These are phyloP conservation scores for Podaxis pistillaris DNA, from an alignment of 768 basidiomycete species.

Conservation along the genomic window DNA sequence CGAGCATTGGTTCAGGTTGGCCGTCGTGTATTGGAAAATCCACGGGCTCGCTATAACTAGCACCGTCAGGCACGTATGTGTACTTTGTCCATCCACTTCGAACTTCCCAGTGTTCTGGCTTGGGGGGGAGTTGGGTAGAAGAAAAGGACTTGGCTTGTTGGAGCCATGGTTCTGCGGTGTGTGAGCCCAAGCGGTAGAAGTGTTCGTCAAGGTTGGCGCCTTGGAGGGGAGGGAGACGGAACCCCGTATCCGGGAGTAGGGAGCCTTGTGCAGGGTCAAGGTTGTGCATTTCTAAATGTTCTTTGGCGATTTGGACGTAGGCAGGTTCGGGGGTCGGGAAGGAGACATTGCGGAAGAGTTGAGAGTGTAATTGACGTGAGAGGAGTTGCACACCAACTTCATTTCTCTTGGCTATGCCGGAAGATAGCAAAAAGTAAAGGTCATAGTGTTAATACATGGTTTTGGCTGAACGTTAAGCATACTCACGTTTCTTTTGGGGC, in stretches of 20 bases:
- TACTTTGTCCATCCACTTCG: slow-evolving; percentile 92
- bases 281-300: slow-evolving; percentile 79
- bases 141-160: slow-evolving; percentile 62
- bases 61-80: slow-evolving; percentile 65
- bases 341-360: slow-evolving; percentile 72
- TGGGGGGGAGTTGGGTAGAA: slow-evolving; percentile 52
- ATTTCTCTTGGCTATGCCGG: slow-evolving; percentile 62
- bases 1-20: slow-evolving; percentile 68
- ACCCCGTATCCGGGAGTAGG: slow-evolving; percentile 71
- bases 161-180: slow-evolving; percentile 76
- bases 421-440: not conserved
- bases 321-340: slow-evolving; percentile 60
- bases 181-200: slow-evolving; percentile 76
- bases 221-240: slow-evolving; percentile 83
- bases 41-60: slow-evolving; percentile 72
- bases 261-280: slow-evolving; percentile 81
- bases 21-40: slow-evolving; percentile 63
- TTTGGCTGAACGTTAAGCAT: not conserved
- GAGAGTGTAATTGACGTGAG: slow-evolving; percentile 73
- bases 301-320: slow-evolving; percentile 72
- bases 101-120: slow-evolving; percentile 47
- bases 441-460: not conserved
- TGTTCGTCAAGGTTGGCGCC: slow-evolving; percentile 84
- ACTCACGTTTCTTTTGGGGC: slow-evolving; percentile 1
- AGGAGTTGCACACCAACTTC: slow-evolving; percentile 93